Percentiles rank a stretch among this genome's conserved stretches.
phyloP scores from a whole-genome alignment of 163 green algal species.

The Volvox carteri region DNA sequence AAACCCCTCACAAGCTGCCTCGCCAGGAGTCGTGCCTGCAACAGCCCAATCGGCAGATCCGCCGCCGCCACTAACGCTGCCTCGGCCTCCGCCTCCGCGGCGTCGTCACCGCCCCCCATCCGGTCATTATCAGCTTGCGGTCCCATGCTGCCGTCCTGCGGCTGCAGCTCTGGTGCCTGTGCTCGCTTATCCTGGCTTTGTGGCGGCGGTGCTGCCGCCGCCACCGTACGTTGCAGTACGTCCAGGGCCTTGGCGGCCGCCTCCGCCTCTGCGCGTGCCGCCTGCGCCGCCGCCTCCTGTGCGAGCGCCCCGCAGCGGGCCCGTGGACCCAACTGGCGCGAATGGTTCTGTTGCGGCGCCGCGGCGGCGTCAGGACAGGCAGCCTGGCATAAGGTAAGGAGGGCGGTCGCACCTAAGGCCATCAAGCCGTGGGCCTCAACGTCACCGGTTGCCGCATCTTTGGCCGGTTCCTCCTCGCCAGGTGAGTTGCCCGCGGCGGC shows the following conservation, averaged over 20 bases:
- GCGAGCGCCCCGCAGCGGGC: constrained; percentile 13
- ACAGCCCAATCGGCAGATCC: background rate
- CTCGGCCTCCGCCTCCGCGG: background rate
- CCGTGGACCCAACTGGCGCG: background rate
- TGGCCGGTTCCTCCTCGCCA: background rate
- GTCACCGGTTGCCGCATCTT: background rate
- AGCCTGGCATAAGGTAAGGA: background rate
- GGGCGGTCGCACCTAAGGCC: constrained; percentile 3
- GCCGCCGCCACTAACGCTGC: background rate
- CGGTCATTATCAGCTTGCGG: too few species aligned
- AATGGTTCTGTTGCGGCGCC: background rate
- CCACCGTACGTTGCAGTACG: constrained; percentile 3
- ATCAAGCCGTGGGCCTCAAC: background rate
- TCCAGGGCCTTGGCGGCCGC: background rate
- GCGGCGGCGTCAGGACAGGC: background rate
- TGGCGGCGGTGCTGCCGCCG: too few species aligned
- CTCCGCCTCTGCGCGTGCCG: constrained; percentile 4
- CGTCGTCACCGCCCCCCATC: background rate
- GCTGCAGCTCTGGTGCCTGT: too few species aligned
- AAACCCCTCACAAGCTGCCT: background rate
- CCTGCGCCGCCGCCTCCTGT: constrained; percentile 24
- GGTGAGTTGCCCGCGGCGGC: background rate
- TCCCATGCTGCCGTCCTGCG: too few species aligned
- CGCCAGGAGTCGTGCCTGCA: background rate
- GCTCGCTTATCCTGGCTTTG: background rate